phyloP scores from a whole-genome alignment of 108 stramenopile genomes.

The Pelagomonas calceolata region DNA sequence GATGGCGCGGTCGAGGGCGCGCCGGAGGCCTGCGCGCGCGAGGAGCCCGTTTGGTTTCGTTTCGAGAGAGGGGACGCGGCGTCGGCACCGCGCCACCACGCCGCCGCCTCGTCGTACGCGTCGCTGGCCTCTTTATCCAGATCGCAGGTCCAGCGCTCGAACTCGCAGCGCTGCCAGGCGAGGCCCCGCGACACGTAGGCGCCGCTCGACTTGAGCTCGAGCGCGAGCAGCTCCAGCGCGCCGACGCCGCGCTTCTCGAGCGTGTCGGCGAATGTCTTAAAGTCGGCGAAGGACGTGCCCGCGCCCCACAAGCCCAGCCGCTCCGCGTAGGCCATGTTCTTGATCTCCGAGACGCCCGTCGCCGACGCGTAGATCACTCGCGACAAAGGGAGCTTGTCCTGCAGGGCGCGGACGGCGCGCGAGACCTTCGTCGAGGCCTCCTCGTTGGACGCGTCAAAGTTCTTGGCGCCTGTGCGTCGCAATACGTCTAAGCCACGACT shows the following conservation, averaged over 20 bases:
- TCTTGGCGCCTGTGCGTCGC: no score
- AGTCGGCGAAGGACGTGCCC: constrained; percentile 36
- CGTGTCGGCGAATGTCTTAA: constrained; percentile 40
- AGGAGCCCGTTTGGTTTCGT: no score
- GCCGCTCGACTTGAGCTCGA: constrained; percentile 65
- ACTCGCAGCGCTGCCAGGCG: constrained; percentile 62
- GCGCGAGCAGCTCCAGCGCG: constrained; percentile 64
- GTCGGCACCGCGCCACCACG: constrained; percentile 56
- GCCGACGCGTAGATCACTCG: constrained; percentile 66
- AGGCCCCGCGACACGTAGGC: constrained; percentile 59
- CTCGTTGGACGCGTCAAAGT: constrained; percentile 31
- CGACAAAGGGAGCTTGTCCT: constrained; percentile 57
- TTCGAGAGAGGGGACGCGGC: no score
- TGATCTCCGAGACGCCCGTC: constrained; percentile 62
- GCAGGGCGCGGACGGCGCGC: constrained; percentile 47
- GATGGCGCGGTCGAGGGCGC: constrained; percentile 2
- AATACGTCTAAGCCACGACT: no score
- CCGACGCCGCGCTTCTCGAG: constrained; percentile 59
- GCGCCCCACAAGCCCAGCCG: constrained; percentile 63
- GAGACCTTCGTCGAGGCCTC: constrained; percentile 45
- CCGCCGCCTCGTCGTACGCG: constrained; percentile 46
- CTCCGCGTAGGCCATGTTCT: constrained; percentile 61
- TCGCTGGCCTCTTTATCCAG: constrained; percentile 31
- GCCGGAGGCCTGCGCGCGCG: no score
- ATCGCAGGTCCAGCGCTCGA: constrained; percentile 42